phyloP scores from a whole-genome alignment of 805 yeast genomes.

The Kazachstania martiniae region DNA sequence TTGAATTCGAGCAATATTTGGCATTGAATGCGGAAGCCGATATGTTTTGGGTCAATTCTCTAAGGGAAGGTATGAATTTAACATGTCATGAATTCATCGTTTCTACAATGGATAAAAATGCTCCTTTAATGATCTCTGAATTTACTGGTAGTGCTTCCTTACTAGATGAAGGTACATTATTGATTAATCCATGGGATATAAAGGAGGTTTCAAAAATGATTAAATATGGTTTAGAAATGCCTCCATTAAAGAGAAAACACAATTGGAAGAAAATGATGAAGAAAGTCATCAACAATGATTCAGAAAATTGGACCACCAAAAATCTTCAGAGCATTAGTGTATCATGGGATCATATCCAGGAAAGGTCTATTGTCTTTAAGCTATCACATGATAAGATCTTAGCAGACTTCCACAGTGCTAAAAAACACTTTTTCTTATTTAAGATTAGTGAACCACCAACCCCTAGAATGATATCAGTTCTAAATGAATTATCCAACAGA shows the following conservation, averaged over 20 bases:
- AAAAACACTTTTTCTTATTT: slow-evolving; percentile 36
- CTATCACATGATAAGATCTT: slow-evolving; percentile 21
- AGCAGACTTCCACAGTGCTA: slow-evolving; percentile 21
- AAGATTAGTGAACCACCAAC: slow-evolving; percentile 44
- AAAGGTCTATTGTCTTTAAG: slow-evolving; percentile 26
- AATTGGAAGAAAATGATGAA: slow-evolving; percentile 55
- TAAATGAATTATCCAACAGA: slow-evolving; percentile 50
- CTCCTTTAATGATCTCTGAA: slow-evolving; percentile 81
- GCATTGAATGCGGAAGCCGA: slow-evolving; percentile 83
- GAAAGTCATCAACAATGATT: slow-evolving; percentile 54
- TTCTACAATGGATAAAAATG: slow-evolving; percentile 56
- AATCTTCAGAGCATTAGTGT: slow-evolving; percentile 44
- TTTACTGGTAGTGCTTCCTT: slow-evolving; percentile 90
- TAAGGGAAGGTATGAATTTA: slow-evolving; percentile 94
- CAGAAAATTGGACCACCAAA: slow-evolving; percentile 58
- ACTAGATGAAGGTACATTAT: slow-evolving; percentile 53
- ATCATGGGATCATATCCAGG: slow-evolving; percentile 40
- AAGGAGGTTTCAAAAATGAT: slow-evolving; percentile 52
- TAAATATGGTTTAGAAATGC: slow-evolving; percentile 51
- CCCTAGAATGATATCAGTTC: slow-evolving; percentile 44
- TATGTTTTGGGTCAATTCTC: slow-evolving; percentile 74
- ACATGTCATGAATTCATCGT: slow-evolving; percentile 91
- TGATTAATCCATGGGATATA: slow-evolving; percentile 88
- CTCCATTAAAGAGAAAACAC: slow-evolving; percentile 38
- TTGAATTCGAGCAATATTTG: slow-evolving; percentile 79